Evolutionary conservation across 2,329 filamentous ascomycete genomes (phyloP).

Genomic region (Exutisphaerella laricina): DNA sequence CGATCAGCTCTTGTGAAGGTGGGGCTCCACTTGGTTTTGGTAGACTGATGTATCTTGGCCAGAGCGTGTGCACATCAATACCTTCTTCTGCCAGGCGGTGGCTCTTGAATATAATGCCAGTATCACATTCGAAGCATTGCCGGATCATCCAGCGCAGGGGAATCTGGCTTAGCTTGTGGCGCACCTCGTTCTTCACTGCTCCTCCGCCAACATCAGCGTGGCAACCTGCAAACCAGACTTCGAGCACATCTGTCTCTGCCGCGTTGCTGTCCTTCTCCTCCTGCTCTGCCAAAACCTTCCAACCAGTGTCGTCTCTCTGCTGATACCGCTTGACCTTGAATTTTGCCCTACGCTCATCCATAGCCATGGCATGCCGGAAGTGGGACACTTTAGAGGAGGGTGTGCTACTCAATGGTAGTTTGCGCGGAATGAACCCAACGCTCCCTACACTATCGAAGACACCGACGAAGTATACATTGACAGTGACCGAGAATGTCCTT

Average conservation of each 20-base stretch:
- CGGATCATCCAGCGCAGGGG: conserved; percentile 47
- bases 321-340: conserved; percentile 41
- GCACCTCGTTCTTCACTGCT: conserved; percentile 37
- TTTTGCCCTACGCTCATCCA: conserved; percentile 42
- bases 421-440: conserved; percentile 40
- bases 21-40: conserved; percentile 33
- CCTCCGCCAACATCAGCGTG: conserved; percentile 45
- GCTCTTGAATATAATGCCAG: conserved; percentile 41
- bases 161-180: conserved; percentile 43
- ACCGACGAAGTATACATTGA: conserved; percentile 42
- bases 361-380: conserved; percentile 42
- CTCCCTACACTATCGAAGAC: conserved; percentile 42
- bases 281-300: conserved; percentile 17
- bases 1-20: conserved; percentile 31
- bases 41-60: conserved; percentile 35
- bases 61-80: conserved; percentile 40
- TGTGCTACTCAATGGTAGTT: conserved; percentile 36
- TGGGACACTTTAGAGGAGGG: conserved; percentile 35
- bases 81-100: conserved; percentile 38
- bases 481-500: conserved; percentile 41
- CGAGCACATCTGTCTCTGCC: conserved; percentile 29
- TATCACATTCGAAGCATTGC: conserved; percentile 45
- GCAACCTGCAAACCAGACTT: conserved; percentile 42
- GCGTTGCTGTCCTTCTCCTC: conserved; percentile 10
- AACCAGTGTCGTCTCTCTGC: conserved; percentile 25